Conservation (phyloP, 2,329 filamentous ascomycete species). For the Penicillium sp. region DNA sequence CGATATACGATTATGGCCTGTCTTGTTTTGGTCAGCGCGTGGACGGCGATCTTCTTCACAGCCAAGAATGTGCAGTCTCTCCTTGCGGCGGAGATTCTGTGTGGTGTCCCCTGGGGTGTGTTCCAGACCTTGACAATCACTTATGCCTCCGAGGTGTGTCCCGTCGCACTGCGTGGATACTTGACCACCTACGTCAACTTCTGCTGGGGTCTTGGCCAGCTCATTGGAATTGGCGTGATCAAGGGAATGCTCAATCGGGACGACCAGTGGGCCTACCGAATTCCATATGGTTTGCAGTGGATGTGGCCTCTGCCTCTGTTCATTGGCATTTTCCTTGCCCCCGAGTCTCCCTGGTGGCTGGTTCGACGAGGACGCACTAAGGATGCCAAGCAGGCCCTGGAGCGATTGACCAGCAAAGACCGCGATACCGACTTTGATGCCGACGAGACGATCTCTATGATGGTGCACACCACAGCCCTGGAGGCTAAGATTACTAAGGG, state of each 20-base stretch:
- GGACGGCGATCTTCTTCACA: slow-evolving; percentile 59
- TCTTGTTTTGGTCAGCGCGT: slow-evolving; percentile 53
- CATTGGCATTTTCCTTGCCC: slow-evolving; percentile 55
- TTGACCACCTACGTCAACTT: slow-evolving; percentile 56
- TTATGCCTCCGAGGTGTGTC: slow-evolving; percentile 56
- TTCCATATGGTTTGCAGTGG: slow-evolving; percentile 60
- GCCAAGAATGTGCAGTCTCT: slow-evolving; percentile 55
- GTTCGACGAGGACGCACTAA: slow-evolving; percentile 54
- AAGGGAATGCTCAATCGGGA: slow-evolving; percentile 53
- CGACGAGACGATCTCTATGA: slow-evolving; percentile 88
- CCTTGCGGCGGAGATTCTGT: slow-evolving; percentile 58
- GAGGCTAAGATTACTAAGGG: slow-evolving; percentile 77
- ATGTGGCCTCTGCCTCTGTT: slow-evolving; percentile 60
- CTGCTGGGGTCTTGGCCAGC: slow-evolving; percentile 57
- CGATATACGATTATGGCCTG: slow-evolving; percentile 58
- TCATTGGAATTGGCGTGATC: slow-evolving; percentile 59
- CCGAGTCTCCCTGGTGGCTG: slow-evolving; percentile 60
- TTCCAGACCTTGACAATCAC: slow-evolving; percentile 58
- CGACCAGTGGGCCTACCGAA: slow-evolving; percentile 59
- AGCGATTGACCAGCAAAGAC: slow-evolving; percentile 53
- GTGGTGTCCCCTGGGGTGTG: slow-evolving; percentile 59
- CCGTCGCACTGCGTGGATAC: slow-evolving; percentile 53
- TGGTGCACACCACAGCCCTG: slow-evolving; percentile 84
- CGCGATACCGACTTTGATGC: slow-evolving; percentile 74
- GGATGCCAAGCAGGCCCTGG: slow-evolving; percentile 54